Evolutionary conservation across 2,329 filamentous ascomycete genomes (phyloP), one percentile per base, ranked within the genome.

Genomic region (Coniella lustricola): DNA sequence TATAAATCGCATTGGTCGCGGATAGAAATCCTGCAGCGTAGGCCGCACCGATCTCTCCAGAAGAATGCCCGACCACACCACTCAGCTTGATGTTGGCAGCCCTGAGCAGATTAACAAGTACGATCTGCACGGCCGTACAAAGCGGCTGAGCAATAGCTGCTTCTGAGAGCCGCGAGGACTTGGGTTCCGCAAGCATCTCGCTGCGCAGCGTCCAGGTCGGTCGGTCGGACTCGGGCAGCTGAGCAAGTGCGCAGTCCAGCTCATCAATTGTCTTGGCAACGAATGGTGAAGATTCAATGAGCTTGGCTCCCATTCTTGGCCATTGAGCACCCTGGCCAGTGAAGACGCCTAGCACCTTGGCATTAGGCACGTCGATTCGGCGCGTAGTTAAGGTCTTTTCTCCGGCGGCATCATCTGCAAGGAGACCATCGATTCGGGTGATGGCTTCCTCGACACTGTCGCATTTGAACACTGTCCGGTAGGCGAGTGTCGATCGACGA

Each of bases 11-110:
- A 4, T 64, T 62, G 12, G 60, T 52, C 1, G 60, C 54, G 0
- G 64, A 59, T 4, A 74, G 51, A 2, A 56, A 51, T 1, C 69
- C 67, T 0, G 64, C 60, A 1, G 68, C 67, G 37, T 72, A 73
- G 0, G 71, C 69, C 1, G 70, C 71, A 0, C 64, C 70, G 33
- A 73, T 69, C 48, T 74, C 71, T 1, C 71, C 71, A 2, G 58
- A 63, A 0, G 67, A 70, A 49, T 74, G 71, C 0, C 71, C 71
- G 3, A 71, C 61, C 0, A 68, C 65, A 1, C 59, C 63, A 4
- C 55, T 29, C 0, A 68, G 65, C 1, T 39, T 42, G 21, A 74
- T 52, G 0, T 62, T 60, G 45, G 59, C 59, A 1, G 55, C 51
- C 0, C 36, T 33, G 3, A 75, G 60, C 0, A 68, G 54, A 13